These are phyloP conservation scores for Starmerella vitae DNA, from an alignment of 805 yeast species.

Conservation along the genomic window DNA sequence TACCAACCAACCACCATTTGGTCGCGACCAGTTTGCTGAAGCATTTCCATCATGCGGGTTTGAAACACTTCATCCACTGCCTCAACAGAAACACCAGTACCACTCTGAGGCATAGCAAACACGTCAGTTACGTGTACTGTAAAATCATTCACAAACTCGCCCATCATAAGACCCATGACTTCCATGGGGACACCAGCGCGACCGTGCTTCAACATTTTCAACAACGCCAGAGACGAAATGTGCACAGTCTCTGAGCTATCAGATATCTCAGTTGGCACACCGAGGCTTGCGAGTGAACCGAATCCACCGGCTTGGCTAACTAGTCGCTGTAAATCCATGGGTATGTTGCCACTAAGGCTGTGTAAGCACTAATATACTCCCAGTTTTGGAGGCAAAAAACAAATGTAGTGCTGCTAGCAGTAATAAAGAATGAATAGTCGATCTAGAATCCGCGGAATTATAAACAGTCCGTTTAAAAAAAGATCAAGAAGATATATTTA, in stretches of 20 bases:
- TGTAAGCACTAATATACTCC: too few species aligned
- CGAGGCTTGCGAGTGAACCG: conserved; percentile 22
- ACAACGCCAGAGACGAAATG: conserved; percentile 84
- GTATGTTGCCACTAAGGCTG: too few species aligned
- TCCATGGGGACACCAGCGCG: conserved; percentile 66
- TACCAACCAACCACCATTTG: conserved; percentile 99
- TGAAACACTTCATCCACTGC: conserved; percentile 99
- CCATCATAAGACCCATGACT: conserved; percentile 96
- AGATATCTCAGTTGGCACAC: conserved; percentile 60
- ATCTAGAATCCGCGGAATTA: too few species aligned
- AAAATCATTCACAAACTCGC: conserved; percentile 93
- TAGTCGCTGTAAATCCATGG: conserved; percentile 28
- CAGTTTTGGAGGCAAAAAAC: too few species aligned
- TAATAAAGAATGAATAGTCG: too few species aligned
- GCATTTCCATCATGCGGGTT: conserved; percentile 99
- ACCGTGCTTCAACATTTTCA: conserved; percentile 96
- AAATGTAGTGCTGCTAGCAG: too few species aligned
- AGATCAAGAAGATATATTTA: too few species aligned
- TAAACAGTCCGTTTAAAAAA: too few species aligned
- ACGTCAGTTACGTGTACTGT: conserved; percentile 96
- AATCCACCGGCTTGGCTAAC: conserved; percentile 27
- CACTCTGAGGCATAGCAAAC: conserved; percentile 97
- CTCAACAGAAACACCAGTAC: conserved; percentile 95
- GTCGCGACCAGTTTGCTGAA: conserved; percentile 96
- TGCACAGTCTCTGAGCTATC: conserved; percentile 95